Conservation (phyloP, 768 basidiomycete species). For the Tricholomella constricta region DNA sequence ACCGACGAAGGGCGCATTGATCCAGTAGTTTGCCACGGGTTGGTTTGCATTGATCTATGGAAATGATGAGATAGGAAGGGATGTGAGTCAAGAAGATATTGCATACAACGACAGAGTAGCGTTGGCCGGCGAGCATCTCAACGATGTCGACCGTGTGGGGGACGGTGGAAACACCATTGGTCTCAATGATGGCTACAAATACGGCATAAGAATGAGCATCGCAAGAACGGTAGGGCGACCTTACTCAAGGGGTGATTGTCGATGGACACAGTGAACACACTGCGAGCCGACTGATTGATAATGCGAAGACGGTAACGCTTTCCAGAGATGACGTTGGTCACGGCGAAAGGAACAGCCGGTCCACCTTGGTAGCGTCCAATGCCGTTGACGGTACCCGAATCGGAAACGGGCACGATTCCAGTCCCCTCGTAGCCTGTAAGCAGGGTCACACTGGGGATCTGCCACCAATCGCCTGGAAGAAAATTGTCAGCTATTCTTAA, state of each 20-base stretch:
- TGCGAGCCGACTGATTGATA: conserved; percentile 48
- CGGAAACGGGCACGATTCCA: conserved; percentile 30
- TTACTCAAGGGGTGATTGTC: conserved; percentile 32
- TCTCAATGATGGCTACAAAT: conserved; percentile 32
- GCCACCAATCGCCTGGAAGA: conserved; percentile 46
- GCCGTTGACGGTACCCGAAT: conserved; percentile 50
- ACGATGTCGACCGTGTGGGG: conserved; percentile 34
- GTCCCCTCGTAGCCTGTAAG: conserved; percentile 29
- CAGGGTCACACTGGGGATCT: conserved; percentile 25
- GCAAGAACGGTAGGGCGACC: too few species aligned
- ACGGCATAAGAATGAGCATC: neutral
- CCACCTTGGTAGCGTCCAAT: conserved; percentile 44
- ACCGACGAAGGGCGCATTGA: conserved; percentile 31
- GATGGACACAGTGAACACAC: conserved; percentile 40
- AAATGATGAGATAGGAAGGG: neutral
- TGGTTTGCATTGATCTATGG: conserved; percentile 35
- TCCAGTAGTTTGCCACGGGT: conserved; percentile 43
- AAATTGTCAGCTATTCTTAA: conserved; percentile 9
- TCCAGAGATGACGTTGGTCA: conserved; percentile 42
- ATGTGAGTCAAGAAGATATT: neutral
- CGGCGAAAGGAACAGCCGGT: conserved; percentile 37
- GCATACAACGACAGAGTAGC: conserved; percentile 40
- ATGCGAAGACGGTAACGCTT: conserved; percentile 56
- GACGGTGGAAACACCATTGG: conserved; percentile 32
- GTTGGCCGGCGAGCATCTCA: conserved; percentile 44